A percentile compares a stretch with the other conserved stretches of the same genome.
These are phyloP conservation scores for Iberis amara DNA, from an alignment of 441 rosid species.

Conservation along the genomic window DNA sequence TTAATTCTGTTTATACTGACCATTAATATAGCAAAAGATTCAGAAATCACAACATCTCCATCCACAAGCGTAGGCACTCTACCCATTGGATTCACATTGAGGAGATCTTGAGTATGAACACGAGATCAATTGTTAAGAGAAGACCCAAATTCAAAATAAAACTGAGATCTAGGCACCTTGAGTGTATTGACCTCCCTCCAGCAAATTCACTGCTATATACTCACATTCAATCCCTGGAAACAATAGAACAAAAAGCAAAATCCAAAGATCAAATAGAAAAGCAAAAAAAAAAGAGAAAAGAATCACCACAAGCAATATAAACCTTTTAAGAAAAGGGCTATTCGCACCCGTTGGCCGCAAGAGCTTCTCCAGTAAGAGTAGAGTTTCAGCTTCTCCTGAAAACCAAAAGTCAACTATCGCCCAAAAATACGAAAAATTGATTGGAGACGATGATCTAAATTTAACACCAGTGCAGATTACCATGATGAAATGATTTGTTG, in stretches of 20 bases:
- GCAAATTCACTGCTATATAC: conserved; percentile 52
- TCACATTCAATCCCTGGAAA: conserved; percentile 41
- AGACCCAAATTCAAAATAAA: too few species aligned
- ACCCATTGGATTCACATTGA: conserved; percentile 69
- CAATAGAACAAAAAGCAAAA: too few species aligned
- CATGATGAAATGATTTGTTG: too few species aligned
- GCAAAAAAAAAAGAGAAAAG: not conserved
- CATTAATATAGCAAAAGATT: conserved; percentile 88
- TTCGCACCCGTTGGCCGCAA: conserved; percentile 46
- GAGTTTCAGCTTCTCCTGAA: conserved; percentile 40
- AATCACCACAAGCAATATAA: not conserved
- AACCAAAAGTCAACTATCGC: too few species aligned
- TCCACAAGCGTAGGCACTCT: conserved; percentile 72
- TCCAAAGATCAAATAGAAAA: not conserved
- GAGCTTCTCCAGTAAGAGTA: conserved; percentile 55
- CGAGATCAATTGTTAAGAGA: too few species aligned
- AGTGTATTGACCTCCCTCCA: conserved; percentile 27
- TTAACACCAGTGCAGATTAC: too few species aligned
- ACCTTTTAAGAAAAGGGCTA: conserved; percentile 53
- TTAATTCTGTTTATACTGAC: too few species aligned
- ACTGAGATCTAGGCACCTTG: conserved; percentile 64
- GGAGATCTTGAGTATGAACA: conserved; percentile 56
- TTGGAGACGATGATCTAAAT: too few species aligned
- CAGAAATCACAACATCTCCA: conserved; percentile 61
- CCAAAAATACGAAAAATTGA: too few species aligned